Conservation (phyloP, 2,329 filamentous ascomycete species). For the Botrytis fabae region DNA sequence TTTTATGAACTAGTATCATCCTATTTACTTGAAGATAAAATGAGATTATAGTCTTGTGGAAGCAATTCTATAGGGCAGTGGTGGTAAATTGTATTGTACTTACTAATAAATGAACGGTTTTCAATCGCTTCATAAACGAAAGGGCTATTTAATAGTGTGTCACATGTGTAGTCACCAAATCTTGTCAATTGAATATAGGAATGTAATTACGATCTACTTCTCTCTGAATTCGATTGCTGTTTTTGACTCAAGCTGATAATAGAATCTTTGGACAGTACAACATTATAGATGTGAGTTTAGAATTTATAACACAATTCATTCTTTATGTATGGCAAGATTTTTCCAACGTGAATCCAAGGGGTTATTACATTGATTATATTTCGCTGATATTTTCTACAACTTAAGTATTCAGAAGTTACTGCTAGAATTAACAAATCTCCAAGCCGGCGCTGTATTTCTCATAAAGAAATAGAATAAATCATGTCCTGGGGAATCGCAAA, state of each 20-base stretch:
- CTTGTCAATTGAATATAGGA: not conserved
- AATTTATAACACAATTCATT: not conserved
- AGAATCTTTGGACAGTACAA: rapidly evolving
- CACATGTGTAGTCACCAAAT: not conserved
- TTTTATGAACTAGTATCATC: too few relatives aligned
- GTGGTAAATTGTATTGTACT: not conserved
- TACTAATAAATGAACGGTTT: not conserved
- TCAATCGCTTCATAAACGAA: not conserved
- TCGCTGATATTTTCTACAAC: not conserved
- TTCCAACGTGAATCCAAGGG: too few relatives aligned
- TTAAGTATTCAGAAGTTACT: not conserved
- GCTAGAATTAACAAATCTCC: too few relatives aligned
- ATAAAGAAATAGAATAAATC: not conserved
- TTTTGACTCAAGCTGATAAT: not conserved
- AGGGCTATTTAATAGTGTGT: not conserved
- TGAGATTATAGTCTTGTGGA: not conserved
- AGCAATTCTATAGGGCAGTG: not conserved
- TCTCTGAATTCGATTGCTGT: not conserved
- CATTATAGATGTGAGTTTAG: not conserved
- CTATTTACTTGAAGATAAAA: not conserved
- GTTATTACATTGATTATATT: not conserved
- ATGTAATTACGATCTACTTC: not conserved
- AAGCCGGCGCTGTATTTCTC: not conserved
- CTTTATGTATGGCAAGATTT: not conserved
- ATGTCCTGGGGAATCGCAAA: not conserved